Evolutionary conservation across 2,329 filamentous ascomycete genomes (phyloP).

Genomic region (Periglandula ipomoeae): DNA sequence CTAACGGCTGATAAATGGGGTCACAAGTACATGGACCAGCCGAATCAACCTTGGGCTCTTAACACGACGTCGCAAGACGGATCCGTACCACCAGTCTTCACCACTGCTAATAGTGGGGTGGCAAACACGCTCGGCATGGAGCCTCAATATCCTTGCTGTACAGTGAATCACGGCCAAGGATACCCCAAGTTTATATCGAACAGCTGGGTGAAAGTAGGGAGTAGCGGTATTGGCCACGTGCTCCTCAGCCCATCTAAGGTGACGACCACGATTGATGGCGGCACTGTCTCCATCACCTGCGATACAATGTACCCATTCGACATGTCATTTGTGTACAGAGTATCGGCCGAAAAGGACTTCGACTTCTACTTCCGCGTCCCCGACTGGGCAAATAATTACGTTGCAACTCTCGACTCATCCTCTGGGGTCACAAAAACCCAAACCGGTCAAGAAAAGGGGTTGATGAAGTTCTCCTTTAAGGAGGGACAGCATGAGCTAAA

Average conservation of each 20-base stretch:
- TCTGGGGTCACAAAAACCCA: no score
- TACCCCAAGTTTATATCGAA: constrained; percentile 45
- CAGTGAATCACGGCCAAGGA: constrained; percentile 49
- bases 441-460: constrained; percentile 11
- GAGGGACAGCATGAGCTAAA: constrained; percentile 13
- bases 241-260: constrained; percentile 38
- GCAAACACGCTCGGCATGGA: constrained; percentile 39
- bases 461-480: constrained; percentile 13
- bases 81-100: constrained; percentile 27
- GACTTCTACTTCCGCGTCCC: constrained; percentile 22
- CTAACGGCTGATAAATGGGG: constrained; percentile 44
- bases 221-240: constrained; percentile 38
- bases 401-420: no score
- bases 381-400: constrained; percentile 11
- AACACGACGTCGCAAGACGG: constrained; percentile 28
- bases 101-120: constrained; percentile 32
- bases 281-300: constrained; percentile 30
- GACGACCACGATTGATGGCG: constrained; percentile 24
- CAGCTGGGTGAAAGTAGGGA: constrained; percentile 33
- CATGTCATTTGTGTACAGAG: constrained; percentile 18
- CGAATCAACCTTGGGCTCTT: constrained; percentile 40
- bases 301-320: constrained; percentile 37
- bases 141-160: constrained; percentile 45
- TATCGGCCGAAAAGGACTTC: constrained; percentile 17
- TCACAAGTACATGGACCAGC: constrained; percentile 44